Evolutionary conservation across 2,329 filamentous ascomycete species (phyloP).

Genomic region (Aspergillus sp.): DNA sequence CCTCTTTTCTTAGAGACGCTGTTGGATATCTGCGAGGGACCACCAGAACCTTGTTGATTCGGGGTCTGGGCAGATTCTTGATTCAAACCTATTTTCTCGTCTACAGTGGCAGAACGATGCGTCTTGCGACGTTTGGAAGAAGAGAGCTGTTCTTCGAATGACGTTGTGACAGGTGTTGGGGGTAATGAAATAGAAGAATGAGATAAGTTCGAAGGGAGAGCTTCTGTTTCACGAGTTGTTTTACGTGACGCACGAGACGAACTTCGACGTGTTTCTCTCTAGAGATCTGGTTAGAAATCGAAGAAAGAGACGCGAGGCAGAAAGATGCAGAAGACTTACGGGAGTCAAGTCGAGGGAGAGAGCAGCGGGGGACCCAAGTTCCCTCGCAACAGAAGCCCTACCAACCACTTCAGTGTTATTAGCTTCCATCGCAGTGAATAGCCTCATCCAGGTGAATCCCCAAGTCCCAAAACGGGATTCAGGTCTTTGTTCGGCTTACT

Average conservation of each 20-base stretch:
- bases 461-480: not conserved
- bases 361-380: slow-evolving; percentile 19
- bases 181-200: slow-evolving; percentile 27
- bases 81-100: slow-evolving; percentile 15
- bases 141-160: slow-evolving; percentile 25
- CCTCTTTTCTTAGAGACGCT: slow-evolving; percentile 10
- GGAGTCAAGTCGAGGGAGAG: slow-evolving; percentile 19
- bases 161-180: slow-evolving; percentile 23
- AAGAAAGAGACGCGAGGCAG: not conserved
- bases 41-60: slow-evolving; percentile 6
- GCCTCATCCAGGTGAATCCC: not conserved
- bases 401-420: slow-evolving; percentile 22
- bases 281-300: not conserved
- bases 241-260: slow-evolving; percentile 25
- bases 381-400: slow-evolving; percentile 22
- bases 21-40: slow-evolving; percentile 10
- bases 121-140: slow-evolving; percentile 26
- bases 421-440: slow-evolving; percentile 7
- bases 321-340: slow-evolving; percentile 12
- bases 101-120: slow-evolving; percentile 16
- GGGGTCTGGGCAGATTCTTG: slow-evolving; percentile 16
- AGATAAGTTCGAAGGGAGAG: slow-evolving; percentile 15
- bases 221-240: slow-evolving; percentile 21
- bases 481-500: not conserved
- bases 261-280: slow-evolving; percentile 21